A percentile compares a stretch with the other conserved stretches of the same genome.
These are phyloP conservation scores for Oryza nivara DNA, from an alignment of 176 grass and related monocot genomes.

Conservation along the genomic window DNA sequence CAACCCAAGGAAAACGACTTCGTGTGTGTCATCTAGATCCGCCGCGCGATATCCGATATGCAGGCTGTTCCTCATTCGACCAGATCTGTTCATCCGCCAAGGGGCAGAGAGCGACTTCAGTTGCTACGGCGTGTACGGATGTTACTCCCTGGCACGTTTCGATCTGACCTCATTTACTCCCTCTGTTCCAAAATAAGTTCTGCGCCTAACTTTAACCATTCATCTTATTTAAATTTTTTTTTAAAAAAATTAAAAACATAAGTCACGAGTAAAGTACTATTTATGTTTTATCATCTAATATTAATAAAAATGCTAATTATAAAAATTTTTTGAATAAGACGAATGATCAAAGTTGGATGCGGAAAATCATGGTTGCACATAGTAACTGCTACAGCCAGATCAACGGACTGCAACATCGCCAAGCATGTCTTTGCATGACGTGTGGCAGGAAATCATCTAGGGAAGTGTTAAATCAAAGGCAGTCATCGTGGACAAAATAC, in stretches of 20 bases:
- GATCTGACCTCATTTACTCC: neutral
- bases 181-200: too few species aligned
- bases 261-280: too few species aligned
- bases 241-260: too few species aligned
- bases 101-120: too few species aligned
- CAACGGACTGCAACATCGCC: neutral
- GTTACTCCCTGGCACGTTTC: neutral
- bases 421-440: neutral
- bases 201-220: too few species aligned
- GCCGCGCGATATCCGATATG: neutral
- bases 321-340: too few species aligned
- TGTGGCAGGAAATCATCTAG: neutral
- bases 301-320: too few species aligned
- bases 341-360: too few species aligned
- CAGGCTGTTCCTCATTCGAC: neutral
- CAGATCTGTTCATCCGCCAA: neutral
- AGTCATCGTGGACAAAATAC: constrained; percentile 13
- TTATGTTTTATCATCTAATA: too few species aligned
- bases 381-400: neutral
- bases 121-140: neutral
- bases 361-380: too few species aligned
- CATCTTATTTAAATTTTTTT: too few species aligned
- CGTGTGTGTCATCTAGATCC: neutral
- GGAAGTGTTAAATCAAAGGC: constrained; percentile 2
- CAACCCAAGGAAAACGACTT: constrained; percentile 2